phyloP scores from a whole-genome alignment of 2,329 filamentous ascomycete genomes.

The Ophiostoma ips region DNA sequence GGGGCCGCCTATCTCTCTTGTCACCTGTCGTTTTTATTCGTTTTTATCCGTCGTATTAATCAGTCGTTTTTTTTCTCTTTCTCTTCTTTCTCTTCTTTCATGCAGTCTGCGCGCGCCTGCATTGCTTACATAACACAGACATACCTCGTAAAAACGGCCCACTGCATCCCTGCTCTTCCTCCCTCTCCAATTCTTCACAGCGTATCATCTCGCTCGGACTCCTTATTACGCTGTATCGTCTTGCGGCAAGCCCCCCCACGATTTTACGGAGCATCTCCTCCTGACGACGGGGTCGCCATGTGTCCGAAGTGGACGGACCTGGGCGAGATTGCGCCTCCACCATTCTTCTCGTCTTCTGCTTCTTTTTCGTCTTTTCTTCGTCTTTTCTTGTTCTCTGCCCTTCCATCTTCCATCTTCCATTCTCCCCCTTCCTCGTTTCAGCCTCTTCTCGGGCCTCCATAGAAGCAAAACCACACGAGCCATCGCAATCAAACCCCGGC shows the following conservation, averaged over 20 bases:
- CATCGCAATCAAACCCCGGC: background rate
- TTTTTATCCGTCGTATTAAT: no score
- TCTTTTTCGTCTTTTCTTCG: background rate
- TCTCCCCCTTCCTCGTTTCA: background rate
- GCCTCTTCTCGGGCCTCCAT: background rate
- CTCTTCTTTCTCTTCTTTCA: no score
- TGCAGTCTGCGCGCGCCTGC: no score
- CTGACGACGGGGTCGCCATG: background rate
- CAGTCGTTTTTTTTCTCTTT: background rate
- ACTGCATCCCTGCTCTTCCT: no score
- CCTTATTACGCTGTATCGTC: background rate
- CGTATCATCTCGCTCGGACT: background rate
- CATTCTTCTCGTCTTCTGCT: background rate
- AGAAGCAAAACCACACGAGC: background rate
- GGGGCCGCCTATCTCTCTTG: constrained; percentile 1
- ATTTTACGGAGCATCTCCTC: background rate
- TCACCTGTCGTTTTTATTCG: constrained; percentile 1
- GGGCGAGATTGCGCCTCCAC: background rate
- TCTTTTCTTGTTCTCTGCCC: no score
- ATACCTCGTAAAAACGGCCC: no score
- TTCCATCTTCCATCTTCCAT: background rate
- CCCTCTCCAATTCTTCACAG: no score
- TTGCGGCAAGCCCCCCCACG: background rate
- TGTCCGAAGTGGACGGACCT: background rate
- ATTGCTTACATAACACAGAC: no score